phyloP scores from a whole-genome alignment of 257 asterid species.

The Galeopsis tetrahit region DNA sequence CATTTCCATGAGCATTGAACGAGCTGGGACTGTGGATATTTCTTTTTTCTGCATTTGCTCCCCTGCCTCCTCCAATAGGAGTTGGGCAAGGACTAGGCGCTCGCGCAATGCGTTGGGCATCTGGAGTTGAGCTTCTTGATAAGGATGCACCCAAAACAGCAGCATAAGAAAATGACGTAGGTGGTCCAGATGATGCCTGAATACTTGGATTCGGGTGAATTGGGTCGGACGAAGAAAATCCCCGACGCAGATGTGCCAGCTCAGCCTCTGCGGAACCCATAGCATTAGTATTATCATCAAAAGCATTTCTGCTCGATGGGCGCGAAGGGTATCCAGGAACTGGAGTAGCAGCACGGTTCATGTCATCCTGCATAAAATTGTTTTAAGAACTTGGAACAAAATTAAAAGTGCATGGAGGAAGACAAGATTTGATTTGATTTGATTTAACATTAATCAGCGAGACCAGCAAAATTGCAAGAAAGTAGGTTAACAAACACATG shows the following conservation, averaged over 20 bases:
- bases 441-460: background rate
- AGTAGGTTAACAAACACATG: background rate
- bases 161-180: slow-evolving; percentile 86
- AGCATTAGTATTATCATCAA: slow-evolving; percentile 59
- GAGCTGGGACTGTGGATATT: slow-evolving; percentile 62
- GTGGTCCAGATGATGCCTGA: slow-evolving; percentile 57
- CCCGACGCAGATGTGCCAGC: slow-evolving; percentile 64
- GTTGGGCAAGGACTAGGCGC: slow-evolving; percentile 93
- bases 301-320: slow-evolving; percentile 80
- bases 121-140: slow-evolving; percentile 97
- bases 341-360: slow-evolving; percentile 62
- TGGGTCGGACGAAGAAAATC: slow-evolving; percentile 56
- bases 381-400: slow-evolving; percentile 14
- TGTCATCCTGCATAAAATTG: slow-evolving; percentile 66
- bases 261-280: slow-evolving; percentile 70
- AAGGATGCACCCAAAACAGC: slow-evolving; percentile 90
- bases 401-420: background rate
- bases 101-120: slow-evolving; percentile 77
- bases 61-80: slow-evolving; percentile 89
- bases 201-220: slow-evolving; percentile 46
- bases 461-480: background rate
- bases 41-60: slow-evolving; percentile 64
- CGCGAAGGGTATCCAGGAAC: slow-evolving; percentile 81
- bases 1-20: slow-evolving; percentile 63
- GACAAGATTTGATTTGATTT: background rate